Base-by-base conservation (phyloP, 495 filamentous ascomycete species). In the Friedmanniomyces endolithicus region DNA sequence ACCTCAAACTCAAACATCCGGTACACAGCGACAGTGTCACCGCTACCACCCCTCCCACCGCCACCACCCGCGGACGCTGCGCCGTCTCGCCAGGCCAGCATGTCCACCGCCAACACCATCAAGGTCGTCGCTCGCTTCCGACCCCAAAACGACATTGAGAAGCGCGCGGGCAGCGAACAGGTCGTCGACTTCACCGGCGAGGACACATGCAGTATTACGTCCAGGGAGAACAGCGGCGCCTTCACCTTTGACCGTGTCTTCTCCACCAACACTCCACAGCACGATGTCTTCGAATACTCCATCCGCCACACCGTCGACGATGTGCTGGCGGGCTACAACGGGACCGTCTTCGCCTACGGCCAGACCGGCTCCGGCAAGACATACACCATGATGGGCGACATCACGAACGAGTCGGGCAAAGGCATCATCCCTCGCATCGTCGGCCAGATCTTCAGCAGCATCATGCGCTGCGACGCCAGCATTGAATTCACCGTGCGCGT, bases 361-460 rank as follows among this genome's bases (percentile, higher is more conserved):
- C 92, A 98, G 75, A 98, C 92, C 0, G 92, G 92, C 68, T 90
- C 94, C 6, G 92, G 92, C 70, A 98, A 98, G 74, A 97, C 92
- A 16, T 97, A 90, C 68, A 96, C 90, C 0, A 98, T 98, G 92
- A 98, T 97, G 92, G 90, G 90, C 50, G 90, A 90, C 71, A 96
- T 97, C 68, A 92, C 94, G 63, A 87, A 96, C 69, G 86, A 89
- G 0, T 75, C 81, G 50, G 81, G 81, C 59, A 88, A 87, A 68
- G 92, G 92, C 75, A 87, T 98, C 25, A 98, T 95, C 61, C 92
- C 92, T 33, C 84, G 92, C 59, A 98, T 98, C 60, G 87, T 97
- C 60, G 88, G 96, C 69, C 92, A 98, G 70, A 95, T 98, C 64
- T 98, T 98, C 68, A 82, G 85, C 59, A 94, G 87, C 65, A 97